Conservation (phyloP, 768 basidiomycete species). For the Tephrocybe sp. region DNA sequence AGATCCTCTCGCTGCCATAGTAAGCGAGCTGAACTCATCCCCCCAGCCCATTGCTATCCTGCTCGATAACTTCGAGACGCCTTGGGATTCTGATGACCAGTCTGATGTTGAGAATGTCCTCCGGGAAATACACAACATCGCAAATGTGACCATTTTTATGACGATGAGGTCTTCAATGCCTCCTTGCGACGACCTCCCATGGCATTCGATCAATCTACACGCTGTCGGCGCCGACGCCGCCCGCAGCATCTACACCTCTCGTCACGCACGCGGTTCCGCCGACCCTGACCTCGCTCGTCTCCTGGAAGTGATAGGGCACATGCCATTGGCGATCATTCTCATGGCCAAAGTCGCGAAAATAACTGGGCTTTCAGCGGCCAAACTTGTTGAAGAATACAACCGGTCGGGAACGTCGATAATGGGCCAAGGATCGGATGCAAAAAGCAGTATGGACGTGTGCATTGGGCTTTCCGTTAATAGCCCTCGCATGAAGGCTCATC, state of each 20-base stretch:
- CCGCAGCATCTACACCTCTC: constrained; percentile 19
- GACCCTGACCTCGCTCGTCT: constrained; percentile 21
- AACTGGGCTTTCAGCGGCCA: neutral
- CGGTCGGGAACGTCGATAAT: constrained; percentile 1
- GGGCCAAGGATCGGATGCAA: neutral
- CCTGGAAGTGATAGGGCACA: constrained; percentile 21
- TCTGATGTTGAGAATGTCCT: neutral
- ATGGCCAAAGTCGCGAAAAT: constrained; percentile 23
- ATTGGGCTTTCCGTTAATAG: constrained; percentile 11
- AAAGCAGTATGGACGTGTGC: constrained; percentile 7
- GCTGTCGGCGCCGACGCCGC: constrained; percentile 20
- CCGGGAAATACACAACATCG: neutral
- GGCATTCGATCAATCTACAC: constrained; percentile 12
- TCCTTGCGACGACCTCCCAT: constrained; percentile 24
- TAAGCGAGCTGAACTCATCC: constrained; percentile 17
- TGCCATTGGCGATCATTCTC: constrained; percentile 32
- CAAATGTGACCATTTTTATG: neutral
- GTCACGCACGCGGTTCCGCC: constrained; percentile 16
- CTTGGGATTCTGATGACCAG: neutral
- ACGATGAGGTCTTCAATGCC: constrained; percentile 17
- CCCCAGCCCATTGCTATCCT: neutral
- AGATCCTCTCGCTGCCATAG: constrained; percentile 18
- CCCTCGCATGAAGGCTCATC: constrained; percentile 1
- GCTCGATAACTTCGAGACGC: neutral
- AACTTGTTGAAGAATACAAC: constrained; percentile 2